A percentile compares a stretch with the other conserved stretches of the same genome.
Evolutionary conservation across 768 basidiomycete genomes (phyloP).

Genomic region (Rossbeevera mucosa): DNA sequence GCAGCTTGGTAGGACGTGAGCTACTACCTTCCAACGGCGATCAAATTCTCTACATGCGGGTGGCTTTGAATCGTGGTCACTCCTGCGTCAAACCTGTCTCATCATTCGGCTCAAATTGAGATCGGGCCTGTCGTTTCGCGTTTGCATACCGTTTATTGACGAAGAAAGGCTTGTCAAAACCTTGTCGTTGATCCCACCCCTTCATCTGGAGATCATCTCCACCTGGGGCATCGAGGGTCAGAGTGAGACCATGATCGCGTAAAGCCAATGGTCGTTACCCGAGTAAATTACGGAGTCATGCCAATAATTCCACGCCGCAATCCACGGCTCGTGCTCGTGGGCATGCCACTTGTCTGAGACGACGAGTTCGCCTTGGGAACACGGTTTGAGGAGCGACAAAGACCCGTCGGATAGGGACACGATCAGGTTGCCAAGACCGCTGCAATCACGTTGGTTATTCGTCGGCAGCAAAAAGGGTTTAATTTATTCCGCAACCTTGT

Average conservation of each 20-base stretch:
- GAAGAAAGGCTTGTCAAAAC: conserved; percentile 54
- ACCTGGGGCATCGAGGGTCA: conserved; percentile 43
- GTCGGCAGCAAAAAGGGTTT: conserved; percentile 5
- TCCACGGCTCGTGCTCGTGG: conserved; percentile 94
- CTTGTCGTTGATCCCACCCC: conserved; percentile 81
- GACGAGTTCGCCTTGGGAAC: conserved; percentile 40
- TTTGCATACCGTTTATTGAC: conserved; percentile 63
- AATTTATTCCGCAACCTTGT: conserved; percentile 43
- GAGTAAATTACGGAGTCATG: conserved; percentile 76
- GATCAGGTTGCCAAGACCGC: conserved; percentile 54
- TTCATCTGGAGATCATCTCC: conserved; percentile 92
- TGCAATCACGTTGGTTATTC: conserved; percentile 22
- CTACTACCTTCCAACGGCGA: conserved; percentile 89
- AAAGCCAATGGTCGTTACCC: conserved; percentile 42
- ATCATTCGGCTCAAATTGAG: conserved; percentile 1
- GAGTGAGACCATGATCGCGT: background rate
- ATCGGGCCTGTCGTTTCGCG: background rate
- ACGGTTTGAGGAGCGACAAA: conserved; percentile 54
- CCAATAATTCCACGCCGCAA: conserved; percentile 89
- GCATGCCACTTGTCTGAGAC: conserved; percentile 70
- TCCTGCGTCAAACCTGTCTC: conserved; percentile 79
- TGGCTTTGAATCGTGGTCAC: conserved; percentile 88
- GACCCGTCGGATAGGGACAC: conserved; percentile 81
- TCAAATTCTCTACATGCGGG: conserved; percentile 69
- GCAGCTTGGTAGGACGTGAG: conserved; percentile 5